These are phyloP conservation scores for Blumeriella jaapii DNA, from an alignment of 2,329 filamentous ascomycete species.

Conservation along the genomic window DNA sequence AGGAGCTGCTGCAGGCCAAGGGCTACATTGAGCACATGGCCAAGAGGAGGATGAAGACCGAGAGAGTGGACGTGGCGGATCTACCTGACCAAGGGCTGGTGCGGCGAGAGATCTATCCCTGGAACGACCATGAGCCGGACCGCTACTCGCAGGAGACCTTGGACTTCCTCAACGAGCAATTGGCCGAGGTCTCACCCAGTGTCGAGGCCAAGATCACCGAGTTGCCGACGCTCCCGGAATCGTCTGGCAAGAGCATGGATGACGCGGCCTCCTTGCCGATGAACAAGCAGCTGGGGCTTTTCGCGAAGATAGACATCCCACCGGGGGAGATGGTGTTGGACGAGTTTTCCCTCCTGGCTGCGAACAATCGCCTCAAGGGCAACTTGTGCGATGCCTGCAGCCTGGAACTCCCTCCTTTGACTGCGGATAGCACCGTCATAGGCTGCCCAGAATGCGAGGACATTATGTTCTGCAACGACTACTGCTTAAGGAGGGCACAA, in stretches of 20 bases:
- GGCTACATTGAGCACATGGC: conserved; percentile 42
- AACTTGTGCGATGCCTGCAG: conserved; percentile 85
- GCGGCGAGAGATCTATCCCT: conserved; percentile 58
- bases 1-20: conserved; percentile 42
- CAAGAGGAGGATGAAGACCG: conserved; percentile 34
- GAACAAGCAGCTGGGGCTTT: conserved; percentile 75
- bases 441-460: conserved; percentile 51
- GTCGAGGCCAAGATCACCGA: conserved; percentile 68
- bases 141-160: conserved; percentile 60
- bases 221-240: conserved; percentile 52
- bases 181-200: conserved; percentile 63
- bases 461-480: conserved; percentile 53
- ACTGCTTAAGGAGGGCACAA: conserved; percentile 46
- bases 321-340: conserved; percentile 66
- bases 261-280: conserved; percentile 41
- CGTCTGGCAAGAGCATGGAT: conserved; percentile 37
- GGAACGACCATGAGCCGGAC: conserved; percentile 58
- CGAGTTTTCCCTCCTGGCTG: conserved; percentile 79
- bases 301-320: conserved; percentile 70
- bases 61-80: conserved; percentile 37
- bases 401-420: conserved; percentile 52
- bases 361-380: conserved; percentile 79
- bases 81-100: conserved; percentile 61
- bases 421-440: conserved; percentile 34
- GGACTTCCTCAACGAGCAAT: conserved; percentile 56